phyloP scores from a whole-genome alignment of 192 early-diverging fungal species.

The Dispira parvispora region DNA sequence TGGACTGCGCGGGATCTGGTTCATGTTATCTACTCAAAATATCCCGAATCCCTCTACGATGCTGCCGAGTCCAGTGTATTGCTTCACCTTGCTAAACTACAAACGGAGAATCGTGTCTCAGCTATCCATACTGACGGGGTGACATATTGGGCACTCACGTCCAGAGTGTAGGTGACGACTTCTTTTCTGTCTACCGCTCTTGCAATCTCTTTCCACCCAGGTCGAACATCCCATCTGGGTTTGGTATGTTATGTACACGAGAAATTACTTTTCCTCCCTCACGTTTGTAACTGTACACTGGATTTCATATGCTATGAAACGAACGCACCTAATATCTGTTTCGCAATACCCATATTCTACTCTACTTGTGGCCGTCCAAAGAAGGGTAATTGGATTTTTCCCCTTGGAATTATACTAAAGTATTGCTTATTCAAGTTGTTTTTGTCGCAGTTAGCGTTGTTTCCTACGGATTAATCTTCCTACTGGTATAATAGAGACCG shows the following conservation, averaged over 20 bases:
- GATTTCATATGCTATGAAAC: not conserved
- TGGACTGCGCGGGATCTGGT: conserved; percentile 34
- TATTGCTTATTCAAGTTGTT: too few relatives aligned
- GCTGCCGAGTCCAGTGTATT: conserved; percentile 32
- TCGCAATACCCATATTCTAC: too few relatives aligned
- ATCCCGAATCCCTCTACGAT: conserved; percentile 28
- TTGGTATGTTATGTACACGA: not conserved
- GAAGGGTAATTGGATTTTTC: too few relatives aligned
- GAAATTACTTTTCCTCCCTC: not conserved
- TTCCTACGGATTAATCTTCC: too few relatives aligned
- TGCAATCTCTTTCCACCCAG: not conserved
- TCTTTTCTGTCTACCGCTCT: not conserved
- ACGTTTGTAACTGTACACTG: not conserved
- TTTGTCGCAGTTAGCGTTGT: too few relatives aligned
- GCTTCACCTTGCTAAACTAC: conserved; percentile 36
- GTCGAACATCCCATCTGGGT: not conserved
- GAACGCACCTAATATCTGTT: not conserved
- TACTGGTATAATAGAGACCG: too few relatives aligned
- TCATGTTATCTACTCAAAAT: conserved; percentile 30
- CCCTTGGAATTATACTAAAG: too few relatives aligned
- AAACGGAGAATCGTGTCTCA: conserved; percentile 20
- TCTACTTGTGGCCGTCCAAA: too few relatives aligned
- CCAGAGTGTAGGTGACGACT: not conserved
- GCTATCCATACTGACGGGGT: not conserved
- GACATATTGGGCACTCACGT: conserved; percentile 7